Percentiles rank a stretch among this genome's conserved stretches.
Evolutionary conservation across 2,329 filamentous ascomycete genomes (phyloP).

Genomic region (Parastagonospora avenae): DNA sequence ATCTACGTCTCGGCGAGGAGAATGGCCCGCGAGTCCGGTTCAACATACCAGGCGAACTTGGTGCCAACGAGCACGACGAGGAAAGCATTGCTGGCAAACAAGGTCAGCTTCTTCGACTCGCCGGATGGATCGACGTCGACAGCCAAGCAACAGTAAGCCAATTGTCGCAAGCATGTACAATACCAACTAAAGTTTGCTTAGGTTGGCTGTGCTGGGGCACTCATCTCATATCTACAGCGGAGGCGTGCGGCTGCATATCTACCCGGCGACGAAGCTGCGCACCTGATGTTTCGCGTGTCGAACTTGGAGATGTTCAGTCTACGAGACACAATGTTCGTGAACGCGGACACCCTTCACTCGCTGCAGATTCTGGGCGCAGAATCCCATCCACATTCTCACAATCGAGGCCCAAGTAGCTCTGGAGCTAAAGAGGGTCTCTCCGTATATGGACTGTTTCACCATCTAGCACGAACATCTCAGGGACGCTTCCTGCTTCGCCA

Average conservation of each 20-base stretch:
- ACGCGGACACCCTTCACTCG: slow-evolving; percentile 76
- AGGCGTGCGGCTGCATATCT: slow-evolving; percentile 67
- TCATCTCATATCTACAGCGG: slow-evolving; percentile 79
- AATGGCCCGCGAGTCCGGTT: slow-evolving; percentile 59
- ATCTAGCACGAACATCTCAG: slow-evolving; percentile 76
- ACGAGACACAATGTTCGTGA: slow-evolving; percentile 72
- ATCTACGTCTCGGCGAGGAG: slow-evolving; percentile 59
- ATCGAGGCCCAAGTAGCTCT: slow-evolving; percentile 69
- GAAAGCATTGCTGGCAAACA: slow-evolving; percentile 61
- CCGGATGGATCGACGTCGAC: slow-evolving; percentile 74
- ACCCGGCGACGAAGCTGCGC: slow-evolving; percentile 61
- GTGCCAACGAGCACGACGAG: slow-evolving; percentile 47
- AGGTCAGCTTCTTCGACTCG: slow-evolving; percentile 70
- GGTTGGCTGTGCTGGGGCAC: slow-evolving; percentile 84
- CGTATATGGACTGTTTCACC: slow-evolving; percentile 80
- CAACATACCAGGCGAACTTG: slow-evolving; percentile 64
- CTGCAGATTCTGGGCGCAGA: slow-evolving; percentile 86
- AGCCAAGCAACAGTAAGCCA: slow-evolving; percentile 67
- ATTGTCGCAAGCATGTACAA: neutral
- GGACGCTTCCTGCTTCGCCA: slow-evolving; percentile 76
- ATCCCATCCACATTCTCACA: slow-evolving; percentile 79
- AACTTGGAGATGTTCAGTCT: slow-evolving; percentile 78
- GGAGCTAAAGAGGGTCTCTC: slow-evolving; percentile 82
- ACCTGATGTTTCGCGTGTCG: slow-evolving; percentile 64
- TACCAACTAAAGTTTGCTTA: slow-evolving; percentile 35